Percentiles rank a stretch among this genome's conserved stretches.
Conservation (phyloP, 164 flowering plant species). For the Dillenia turbinata region DNA sequence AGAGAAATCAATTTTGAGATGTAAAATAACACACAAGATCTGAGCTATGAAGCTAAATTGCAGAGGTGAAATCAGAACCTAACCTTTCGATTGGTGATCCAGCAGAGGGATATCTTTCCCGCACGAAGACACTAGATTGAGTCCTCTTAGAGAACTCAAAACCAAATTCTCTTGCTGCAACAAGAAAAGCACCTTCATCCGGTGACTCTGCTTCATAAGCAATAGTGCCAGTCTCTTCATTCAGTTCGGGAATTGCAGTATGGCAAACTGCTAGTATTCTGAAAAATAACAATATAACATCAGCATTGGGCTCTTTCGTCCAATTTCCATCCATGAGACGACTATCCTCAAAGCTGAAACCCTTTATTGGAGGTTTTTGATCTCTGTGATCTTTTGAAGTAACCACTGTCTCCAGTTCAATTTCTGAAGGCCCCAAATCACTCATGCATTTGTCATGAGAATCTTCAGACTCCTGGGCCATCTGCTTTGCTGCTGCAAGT, state of each 20-base stretch:
- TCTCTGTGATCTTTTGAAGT: conserved; percentile 36
- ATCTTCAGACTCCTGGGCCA: conserved; percentile 29
- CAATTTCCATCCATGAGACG: conserved; percentile 81
- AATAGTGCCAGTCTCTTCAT: conserved; percentile 61
- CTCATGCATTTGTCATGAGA: conserved; percentile 9
- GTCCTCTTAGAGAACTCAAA: conserved; percentile 84
- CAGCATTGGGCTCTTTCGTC: conserved; percentile 52
- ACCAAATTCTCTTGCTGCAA: conserved; percentile 96
- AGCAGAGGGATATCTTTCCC: conserved; percentile 58
- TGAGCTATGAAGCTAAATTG: too few relatives aligned
- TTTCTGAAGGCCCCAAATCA: conserved; percentile 32
- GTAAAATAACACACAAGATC: not conserved
- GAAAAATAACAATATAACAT: conserved; percentile 51
- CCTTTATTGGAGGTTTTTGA: conserved; percentile 48
- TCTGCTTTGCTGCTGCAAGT: conserved; percentile 76
- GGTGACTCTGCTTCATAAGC: conserved; percentile 96
- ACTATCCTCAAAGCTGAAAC: conserved; percentile 78
- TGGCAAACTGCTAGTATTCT: conserved; percentile 89
- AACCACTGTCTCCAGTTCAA: conserved; percentile 53
- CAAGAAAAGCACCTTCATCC: conserved; percentile 91
- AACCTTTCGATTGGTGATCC: conserved; percentile 71
- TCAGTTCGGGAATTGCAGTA: conserved; percentile 79
- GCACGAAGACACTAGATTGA: conserved; percentile 67
- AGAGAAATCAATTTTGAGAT: conserved; percentile 8
- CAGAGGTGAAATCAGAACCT: conserved; percentile 4